These are phyloP conservation scores for Solanum virginianum DNA, from an alignment of 257 asterid genomes.

Conservation along the genomic window DNA sequence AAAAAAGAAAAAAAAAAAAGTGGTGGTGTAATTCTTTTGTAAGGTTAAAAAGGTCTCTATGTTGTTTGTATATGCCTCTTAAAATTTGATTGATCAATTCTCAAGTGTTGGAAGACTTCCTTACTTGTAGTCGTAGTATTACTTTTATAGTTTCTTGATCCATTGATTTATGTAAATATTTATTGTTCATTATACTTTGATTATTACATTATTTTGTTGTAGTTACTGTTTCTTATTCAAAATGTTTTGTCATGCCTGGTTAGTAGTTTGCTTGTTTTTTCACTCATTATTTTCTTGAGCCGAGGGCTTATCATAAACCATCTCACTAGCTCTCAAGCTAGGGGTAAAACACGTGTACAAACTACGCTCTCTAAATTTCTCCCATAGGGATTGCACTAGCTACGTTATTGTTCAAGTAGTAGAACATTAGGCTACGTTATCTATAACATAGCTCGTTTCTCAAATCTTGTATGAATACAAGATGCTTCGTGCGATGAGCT, in stretches of 20 bases:
- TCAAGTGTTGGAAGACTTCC: not conserved
- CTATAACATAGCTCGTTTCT: too few relatives aligned
- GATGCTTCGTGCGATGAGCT: too few relatives aligned
- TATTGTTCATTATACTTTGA: not conserved
- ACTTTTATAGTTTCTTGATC: not conserved
- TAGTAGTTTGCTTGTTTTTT: not conserved
- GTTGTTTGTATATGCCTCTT: not conserved
- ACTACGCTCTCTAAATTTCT: too few relatives aligned
- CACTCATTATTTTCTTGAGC: not conserved
- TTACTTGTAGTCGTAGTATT: not conserved
- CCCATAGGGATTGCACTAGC: not conserved
- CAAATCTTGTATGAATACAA: not conserved
- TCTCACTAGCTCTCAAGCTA: not conserved
- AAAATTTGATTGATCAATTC: not conserved
- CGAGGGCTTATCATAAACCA: not conserved
- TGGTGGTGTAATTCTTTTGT: not conserved
- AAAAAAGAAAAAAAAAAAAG: not conserved
- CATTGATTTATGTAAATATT: not conserved
- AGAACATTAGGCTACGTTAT: not conserved
- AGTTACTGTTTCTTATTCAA: not conserved
- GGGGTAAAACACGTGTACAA: not conserved
- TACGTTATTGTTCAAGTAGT: too few relatives aligned
- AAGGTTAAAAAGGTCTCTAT: not conserved
- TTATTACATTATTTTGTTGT: not conserved
- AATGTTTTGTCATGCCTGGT: not conserved